These are phyloP conservation scores for Apiospora pterosperma DNA, from an alignment of 2,329 filamentous ascomycete species.

Conservation along the genomic window DNA sequence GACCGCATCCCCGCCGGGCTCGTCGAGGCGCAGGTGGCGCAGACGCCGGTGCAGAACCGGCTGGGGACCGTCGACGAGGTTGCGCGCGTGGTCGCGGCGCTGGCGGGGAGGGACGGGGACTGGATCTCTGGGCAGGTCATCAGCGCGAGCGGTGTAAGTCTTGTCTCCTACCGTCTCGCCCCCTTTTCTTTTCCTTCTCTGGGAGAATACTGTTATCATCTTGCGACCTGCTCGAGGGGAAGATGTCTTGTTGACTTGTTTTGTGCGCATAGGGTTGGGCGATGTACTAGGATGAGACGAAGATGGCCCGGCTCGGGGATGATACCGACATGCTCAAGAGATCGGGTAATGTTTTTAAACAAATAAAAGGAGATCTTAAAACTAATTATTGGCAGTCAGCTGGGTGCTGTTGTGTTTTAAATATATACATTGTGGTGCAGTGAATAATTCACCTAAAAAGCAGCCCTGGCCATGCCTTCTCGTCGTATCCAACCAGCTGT, in stretches of 20 bases:
- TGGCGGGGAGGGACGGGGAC: slow-evolving; percentile 45
- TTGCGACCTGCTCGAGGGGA: too few species aligned
- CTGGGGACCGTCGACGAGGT: slow-evolving; percentile 52
- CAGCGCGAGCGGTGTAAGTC: slow-evolving; percentile 46
- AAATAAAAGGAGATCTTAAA: too few species aligned
- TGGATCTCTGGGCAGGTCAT: slow-evolving; percentile 56
- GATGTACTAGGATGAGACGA: background rate
- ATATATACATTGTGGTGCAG: too few species aligned
- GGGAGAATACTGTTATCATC: background rate
- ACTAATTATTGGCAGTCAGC: too few species aligned
- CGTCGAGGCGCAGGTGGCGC: slow-evolving; percentile 44
- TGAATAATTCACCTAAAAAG: too few species aligned
- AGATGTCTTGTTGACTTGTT: background rate
- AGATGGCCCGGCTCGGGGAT: too few species aligned
- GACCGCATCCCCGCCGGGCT: slow-evolving; percentile 47
- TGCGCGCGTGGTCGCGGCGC: slow-evolving; percentile 51
- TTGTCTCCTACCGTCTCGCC: background rate
- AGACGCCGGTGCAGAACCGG: slow-evolving; percentile 48
- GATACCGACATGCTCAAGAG: too few species aligned
- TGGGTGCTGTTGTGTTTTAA: too few species aligned
- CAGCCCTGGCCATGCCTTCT: too few species aligned
- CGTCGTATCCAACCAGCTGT: too few species aligned
- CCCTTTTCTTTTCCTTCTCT: too few species aligned
- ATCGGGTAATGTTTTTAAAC: too few species aligned
- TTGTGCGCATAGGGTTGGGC: background rate